Percentiles rank a stretch among this genome's conserved stretches.
Evolutionary conservation across 2,329 filamentous ascomycete species (phyloP).

Genomic region (Monilinia vaccinii-corymbosi): DNA sequence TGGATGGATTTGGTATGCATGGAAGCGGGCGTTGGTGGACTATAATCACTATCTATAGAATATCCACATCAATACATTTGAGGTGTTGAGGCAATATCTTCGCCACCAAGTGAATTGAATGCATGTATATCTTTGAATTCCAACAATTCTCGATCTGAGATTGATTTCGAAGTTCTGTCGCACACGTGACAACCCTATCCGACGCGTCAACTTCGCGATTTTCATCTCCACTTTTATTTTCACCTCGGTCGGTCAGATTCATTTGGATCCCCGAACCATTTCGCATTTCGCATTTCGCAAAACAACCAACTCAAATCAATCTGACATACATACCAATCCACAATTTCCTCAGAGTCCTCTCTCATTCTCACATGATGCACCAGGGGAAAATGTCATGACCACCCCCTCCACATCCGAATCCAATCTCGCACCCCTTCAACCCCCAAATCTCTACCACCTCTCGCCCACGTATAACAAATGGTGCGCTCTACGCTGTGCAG

Average conservation of each 20-base stretch:
- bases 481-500: slow-evolving; percentile 45
- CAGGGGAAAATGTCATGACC: slow-evolving; percentile 42
- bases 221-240: background rate
- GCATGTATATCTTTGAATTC: background rate
- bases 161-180: background rate
- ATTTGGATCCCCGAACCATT: background rate
- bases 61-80: background rate
- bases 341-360: background rate
- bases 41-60: background rate
- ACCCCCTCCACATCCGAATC: slow-evolving; percentile 11
- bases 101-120: background rate
- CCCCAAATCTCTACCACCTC: slow-evolving; percentile 55
- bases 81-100: background rate
- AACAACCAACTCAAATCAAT: background rate
- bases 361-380: background rate
- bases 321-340: background rate
- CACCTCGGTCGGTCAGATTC: background rate
- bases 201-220: slow-evolving; percentile 3
- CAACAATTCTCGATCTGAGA: no score
- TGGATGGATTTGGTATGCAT: slow-evolving; percentile 5
- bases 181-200: background rate
- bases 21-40: background rate
- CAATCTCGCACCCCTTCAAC: slow-evolving; percentile 34
- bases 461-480: slow-evolving; percentile 52
- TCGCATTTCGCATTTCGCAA: background rate